Evolutionary conservation across 2,329 filamentous ascomycete genomes (phyloP).

Genomic region (Colletotrichum liaoningense): DNA sequence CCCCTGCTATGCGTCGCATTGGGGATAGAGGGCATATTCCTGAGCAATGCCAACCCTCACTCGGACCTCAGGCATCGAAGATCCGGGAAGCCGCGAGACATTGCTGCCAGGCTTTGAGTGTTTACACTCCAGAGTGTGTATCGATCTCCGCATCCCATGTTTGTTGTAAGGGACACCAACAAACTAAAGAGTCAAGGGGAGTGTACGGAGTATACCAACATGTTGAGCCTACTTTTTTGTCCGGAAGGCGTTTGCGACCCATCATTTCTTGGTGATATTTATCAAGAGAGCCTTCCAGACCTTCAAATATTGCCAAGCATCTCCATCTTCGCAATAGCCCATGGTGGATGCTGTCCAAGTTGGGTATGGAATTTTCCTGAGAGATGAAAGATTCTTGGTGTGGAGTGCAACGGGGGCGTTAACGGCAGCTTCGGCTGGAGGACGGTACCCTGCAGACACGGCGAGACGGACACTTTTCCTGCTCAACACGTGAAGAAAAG

Average conservation of each 20-base stretch:
- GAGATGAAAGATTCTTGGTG: conserved; percentile 26
- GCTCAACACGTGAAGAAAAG: conserved; percentile 25
- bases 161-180: neutral
- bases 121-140: conserved; percentile 3
- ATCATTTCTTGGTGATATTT: neutral
- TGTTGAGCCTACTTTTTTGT: neutral
- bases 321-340: neutral
- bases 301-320: neutral
- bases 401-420: conserved; percentile 6
- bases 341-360: conserved; percentile 5
- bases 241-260: neutral
- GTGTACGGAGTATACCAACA: neutral
- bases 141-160: neutral
- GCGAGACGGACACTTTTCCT: conserved; percentile 22
- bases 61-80: conserved; percentile 22
- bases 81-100: conserved; percentile 29
- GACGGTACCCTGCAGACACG: conserved; percentile 16
- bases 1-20: conserved; percentile 18
- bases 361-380: conserved; percentile 18
- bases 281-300: neutral
- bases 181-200: neutral
- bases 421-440: conserved; percentile 11
- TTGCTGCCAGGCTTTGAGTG: neutral
- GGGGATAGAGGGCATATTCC: conserved; percentile 7
- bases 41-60: neutral